Percentiles rank a stretch among this genome's conserved stretches.
These are phyloP conservation scores for Multifurca ochricompacta DNA, from an alignment of 768 basidiomycete genomes.

Conservation along the genomic window DNA sequence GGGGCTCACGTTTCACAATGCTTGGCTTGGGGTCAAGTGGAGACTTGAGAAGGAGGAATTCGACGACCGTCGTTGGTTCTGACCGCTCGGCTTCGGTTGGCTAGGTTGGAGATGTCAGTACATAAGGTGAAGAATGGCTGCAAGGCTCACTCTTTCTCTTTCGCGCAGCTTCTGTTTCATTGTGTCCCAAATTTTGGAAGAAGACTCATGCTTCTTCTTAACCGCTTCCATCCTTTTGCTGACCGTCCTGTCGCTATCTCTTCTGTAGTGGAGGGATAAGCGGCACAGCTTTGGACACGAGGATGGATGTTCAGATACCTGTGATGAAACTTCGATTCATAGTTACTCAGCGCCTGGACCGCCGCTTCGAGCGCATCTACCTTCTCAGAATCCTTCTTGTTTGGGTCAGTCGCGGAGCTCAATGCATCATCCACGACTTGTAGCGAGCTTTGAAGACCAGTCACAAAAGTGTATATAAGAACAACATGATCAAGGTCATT, in stretches of 20 bases:
- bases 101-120: not conserved
- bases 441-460: not conserved
- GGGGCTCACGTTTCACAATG: not conserved
- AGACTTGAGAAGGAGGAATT: not conserved
- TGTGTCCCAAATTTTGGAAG: not conserved
- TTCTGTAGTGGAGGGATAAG: not conserved
- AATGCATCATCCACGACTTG: not conserved
- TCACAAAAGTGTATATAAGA: not conserved
- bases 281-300: not conserved
- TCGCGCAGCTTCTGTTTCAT: not conserved
- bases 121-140: not conserved
- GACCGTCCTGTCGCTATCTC: not conserved
- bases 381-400: not conserved
- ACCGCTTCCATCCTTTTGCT: not conserved
- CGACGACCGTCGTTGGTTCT: not conserved
- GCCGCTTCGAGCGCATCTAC: not conserved
- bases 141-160: not conserved
- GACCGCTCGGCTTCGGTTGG: not conserved
- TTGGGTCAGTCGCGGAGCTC: not conserved
- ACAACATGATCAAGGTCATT: not conserved
- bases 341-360: not conserved
- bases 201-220: not conserved
- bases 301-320: not conserved
- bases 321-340: not conserved
- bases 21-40: not conserved